Percentiles rank a stretch among this genome's conserved stretches.
These are phyloP conservation scores for Sclerotinia minor DNA, from an alignment of 2,329 filamentous ascomycete species.

Conservation along the genomic window DNA sequence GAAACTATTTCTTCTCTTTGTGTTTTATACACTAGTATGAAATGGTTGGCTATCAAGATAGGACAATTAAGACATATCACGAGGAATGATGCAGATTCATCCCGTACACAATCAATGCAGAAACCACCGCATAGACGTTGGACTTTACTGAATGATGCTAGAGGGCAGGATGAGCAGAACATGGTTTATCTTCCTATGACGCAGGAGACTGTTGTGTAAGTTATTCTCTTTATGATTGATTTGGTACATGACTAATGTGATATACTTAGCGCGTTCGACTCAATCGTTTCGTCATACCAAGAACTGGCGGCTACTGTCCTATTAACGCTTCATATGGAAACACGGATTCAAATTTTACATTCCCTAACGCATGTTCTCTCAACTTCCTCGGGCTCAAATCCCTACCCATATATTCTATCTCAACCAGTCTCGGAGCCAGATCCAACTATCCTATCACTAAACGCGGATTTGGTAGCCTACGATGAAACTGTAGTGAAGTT, in stretches of 20 bases:
- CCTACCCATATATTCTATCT: constrained; percentile 62
- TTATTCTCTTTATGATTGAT: constrained; percentile 29
- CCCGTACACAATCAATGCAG: constrained; percentile 44
- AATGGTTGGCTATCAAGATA: constrained; percentile 89
- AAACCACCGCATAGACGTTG: constrained; percentile 63
- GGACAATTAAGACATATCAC: constrained; percentile 81
- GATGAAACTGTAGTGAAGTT: constrained; percentile 78
- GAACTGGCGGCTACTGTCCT: constrained; percentile 77
- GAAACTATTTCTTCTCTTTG: constrained; percentile 84
- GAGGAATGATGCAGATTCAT: constrained; percentile 66
- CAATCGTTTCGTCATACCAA: constrained; percentile 78
- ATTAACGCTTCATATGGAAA: constrained; percentile 83
- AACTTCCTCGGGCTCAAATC: constrained; percentile 47
- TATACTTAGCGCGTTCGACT: constrained; percentile 71
- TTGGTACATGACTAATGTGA: constrained; percentile 18
- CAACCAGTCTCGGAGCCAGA: constrained; percentile 77
- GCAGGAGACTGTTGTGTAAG: constrained; percentile 76
- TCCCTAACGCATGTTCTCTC: constrained; percentile 68
- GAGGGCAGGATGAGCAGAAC: constrained; percentile 58
- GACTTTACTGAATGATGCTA: constrained; percentile 74
- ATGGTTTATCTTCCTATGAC: constrained; percentile 86
- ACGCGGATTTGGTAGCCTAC: constrained; percentile 80
- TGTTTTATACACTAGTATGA: constrained; percentile 94
- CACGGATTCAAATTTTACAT: constrained; percentile 81
- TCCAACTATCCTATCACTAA: constrained; percentile 77